Base-by-base conservation (phyloP, 805 yeast species). In the Kodamaea sagamina region DNA sequence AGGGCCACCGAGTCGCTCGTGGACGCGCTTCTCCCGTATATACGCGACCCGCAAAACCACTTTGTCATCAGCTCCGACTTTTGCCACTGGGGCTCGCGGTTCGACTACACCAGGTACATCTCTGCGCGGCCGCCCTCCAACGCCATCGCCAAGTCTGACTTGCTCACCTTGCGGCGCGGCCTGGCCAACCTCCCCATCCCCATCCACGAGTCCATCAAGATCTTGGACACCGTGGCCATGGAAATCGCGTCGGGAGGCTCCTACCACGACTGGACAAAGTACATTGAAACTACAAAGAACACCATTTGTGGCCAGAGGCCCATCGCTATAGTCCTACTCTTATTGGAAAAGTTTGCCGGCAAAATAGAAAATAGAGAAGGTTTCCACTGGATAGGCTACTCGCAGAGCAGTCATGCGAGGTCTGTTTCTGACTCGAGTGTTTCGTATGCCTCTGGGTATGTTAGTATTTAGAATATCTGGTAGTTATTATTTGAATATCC, bases 241-340 rank as follows among this genome's bases (percentile, higher is more conserved):
- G 62, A 70, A 7, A 65, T 83, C 2, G 70, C 84, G 0, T 61
- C 81, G 0, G 55, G 54, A 1, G 90, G 89, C 2, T 69, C 79
- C 2, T 78, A 81, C 42, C 54, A 57, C 1, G 63, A 64, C 6
- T 93, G 96, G 88, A 73, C 71, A 41, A 60, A 72, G 19, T 93
- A 93, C 57, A 77, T 93, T 4, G 63, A 65, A 4, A 52, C 50
- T 1, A 88, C 98, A 0, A 88, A 84, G 0, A 90, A 92, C 65
- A 93, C 99, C 0, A 85, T 93, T 12, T 93, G 99, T 63, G 99
- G 99, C 0, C 86, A 89, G 46, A 82, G 79, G 47, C 97, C 98
- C 0, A 71, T 93, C 26, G 77, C 79, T 2, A 68, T 89, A 6
- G 59, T 92, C 13, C 58, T 92, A 40, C 65, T 71, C 15, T 61